Percentiles rank a stretch among this genome's conserved stretches.
Evolutionary conservation across 495 filamentous ascomycete species (phyloP).

Genomic region (Aspergillus coremiiformis): DNA sequence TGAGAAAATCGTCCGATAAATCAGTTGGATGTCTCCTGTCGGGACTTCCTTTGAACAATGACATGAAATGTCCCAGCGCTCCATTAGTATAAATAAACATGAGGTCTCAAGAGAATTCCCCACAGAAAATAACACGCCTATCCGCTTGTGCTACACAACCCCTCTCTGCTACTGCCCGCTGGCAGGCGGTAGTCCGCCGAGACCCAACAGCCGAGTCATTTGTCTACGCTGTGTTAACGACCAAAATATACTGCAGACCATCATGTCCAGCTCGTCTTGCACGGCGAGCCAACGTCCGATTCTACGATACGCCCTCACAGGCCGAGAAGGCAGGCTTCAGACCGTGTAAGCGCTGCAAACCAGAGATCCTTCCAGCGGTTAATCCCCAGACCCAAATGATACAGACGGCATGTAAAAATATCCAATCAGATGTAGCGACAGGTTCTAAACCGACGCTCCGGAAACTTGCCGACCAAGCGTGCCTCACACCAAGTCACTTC

Average conservation of each 20-base stretch:
- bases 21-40: neutral
- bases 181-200: conserved; percentile 49
- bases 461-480: conserved; percentile 45
- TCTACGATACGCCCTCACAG: conserved; percentile 47
- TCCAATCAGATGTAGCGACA: conserved; percentile 19
- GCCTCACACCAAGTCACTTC: conserved; percentile 54
- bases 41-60: neutral
- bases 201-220: conserved; percentile 45
- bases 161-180: conserved; percentile 36
- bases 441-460: conserved; percentile 37
- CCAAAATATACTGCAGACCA: conserved; percentile 58
- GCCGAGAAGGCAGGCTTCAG: conserved; percentile 52
- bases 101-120: conserved; percentile 4
- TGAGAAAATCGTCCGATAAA: neutral
- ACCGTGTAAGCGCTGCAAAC: conserved; percentile 59
- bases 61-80: neutral
- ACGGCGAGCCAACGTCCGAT: conserved; percentile 52
- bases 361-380: conserved; percentile 32
- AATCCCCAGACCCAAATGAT: conserved; percentile 41
- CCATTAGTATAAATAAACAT: neutral
- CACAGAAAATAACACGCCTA: conserved; percentile 25
- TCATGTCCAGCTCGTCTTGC: conserved; percentile 54
- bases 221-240: conserved; percentile 56
- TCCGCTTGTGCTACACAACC: conserved; percentile 7
- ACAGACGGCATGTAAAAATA: conserved; percentile 36